Evolutionary conservation across 2,329 filamentous ascomycete species (phyloP), one percentile per base, ranked within the genome.

Genomic region (Grosmannia clavigera): DNA sequence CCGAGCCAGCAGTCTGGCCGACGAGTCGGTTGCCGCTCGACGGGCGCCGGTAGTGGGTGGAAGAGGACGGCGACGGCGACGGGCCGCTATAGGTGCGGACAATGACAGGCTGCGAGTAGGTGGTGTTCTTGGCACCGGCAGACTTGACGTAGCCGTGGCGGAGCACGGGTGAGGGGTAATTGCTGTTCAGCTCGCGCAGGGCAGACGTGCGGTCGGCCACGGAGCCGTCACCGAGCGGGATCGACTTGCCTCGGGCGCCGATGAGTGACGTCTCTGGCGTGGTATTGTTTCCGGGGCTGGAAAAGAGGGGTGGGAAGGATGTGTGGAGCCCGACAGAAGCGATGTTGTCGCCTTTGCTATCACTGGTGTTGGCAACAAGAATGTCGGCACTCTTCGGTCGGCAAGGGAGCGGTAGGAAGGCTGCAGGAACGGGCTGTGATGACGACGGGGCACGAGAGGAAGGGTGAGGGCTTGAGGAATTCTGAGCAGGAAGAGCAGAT

Each of bases 71-170:
- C 2, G 65, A 62, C 25, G 71, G 68, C 14, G 71, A 65, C 1
- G 75, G 76, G 1, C 80, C 78, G 52, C 80, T 82, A 67, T 86
- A 85, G 56, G 82, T 85, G 61, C 82, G 78, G 29, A 86, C 83
- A 48, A 86, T 80, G 60, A 86, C 81, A n/a, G 83, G 83, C 63
- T 85, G 81, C 3, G 80, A 84, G 67, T 82, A 84, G 48, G 81
- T 84, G 64, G 75, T 81, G 70, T 73, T 82, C 66, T 79, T 75
- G 22, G 81, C 76, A 12, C 79, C 78, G 14, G 78, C 77, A 29
- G 80, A 80, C 69, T 82, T 80, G 61, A 79, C 73, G 73, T 80
- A 82, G 64, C 76, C 78, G 67, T 80, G 81, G 53, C 78, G 77
- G 57, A 66, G 66, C 38, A 68, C 66, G 2, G 66, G 66, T 9